Base-by-base conservation (phyloP, 768 basidiomycete species). In the Pseudohyphozyma bogoriensis region DNA sequence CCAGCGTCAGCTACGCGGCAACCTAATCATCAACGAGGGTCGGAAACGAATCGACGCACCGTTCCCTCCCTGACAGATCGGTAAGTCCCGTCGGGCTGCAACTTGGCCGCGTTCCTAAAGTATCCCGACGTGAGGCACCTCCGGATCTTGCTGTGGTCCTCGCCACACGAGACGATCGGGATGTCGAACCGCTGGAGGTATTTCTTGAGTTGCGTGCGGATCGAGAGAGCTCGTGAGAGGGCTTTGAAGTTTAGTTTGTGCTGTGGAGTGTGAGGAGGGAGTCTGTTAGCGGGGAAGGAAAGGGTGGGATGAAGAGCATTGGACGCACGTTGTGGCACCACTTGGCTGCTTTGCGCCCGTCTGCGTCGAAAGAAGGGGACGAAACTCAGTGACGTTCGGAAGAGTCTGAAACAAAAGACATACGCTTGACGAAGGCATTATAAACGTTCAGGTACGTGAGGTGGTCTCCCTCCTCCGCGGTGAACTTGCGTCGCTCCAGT, bases 391-490 rank as follows among this genome's bases (percentile, higher is more conserved):
- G 29, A 4, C 33, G 35, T 9, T 32, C n/a, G 4, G 12, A 15
- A 26, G 5, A 28, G 10, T 12, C 26, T 5, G 26, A 10, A 10
- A n/a, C 18, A 28, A 12, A 12, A 6, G n/a, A 55, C 63, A n/a
- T 85, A 72, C 85, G 86, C 71, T 80, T 82, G 32, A 80, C 79
- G 73, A 99, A 99, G 4, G 89, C 90, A 72, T 96, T 97, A 76
- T 91, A 97, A 6, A 84, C 92, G 73, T 97, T 99, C 33, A 99
- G 73, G 5, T 95, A 76, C 6, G 95, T 96, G 26, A 97, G 77
- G 72, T 99, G 95, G 71, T 99, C 95, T 70, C 95, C 95, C 81
- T 99, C 95, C 74, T 97, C 92, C 0, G 92, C 90, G 0, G 90
- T 97, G 69, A 97, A 97, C 72, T 97, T 97, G 59, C 95, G 77